Evolutionary conservation across 192 early-diverging fungal species (phyloP), one percentile per base, ranked within the genome.

Genomic region (Piromyces finnis): DNA sequence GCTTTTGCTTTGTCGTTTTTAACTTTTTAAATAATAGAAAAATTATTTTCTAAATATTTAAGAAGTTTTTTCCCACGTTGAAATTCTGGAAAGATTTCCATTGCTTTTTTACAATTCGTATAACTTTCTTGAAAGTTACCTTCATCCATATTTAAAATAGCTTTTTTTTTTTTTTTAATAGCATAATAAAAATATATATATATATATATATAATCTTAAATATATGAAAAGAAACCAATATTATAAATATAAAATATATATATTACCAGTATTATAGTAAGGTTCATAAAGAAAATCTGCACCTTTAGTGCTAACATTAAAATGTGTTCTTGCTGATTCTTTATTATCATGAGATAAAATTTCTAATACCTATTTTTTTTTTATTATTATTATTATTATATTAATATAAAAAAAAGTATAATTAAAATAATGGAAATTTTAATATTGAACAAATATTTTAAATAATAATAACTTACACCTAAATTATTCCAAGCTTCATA

Each of bases 401-500:
- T 39, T 12, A 15, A 39, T 15, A 39, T 15, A 39, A 15, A 15
- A 13, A 39, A 13, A 39, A 12, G 2, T 15, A 39, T 39, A 39
- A 12, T 39, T 15, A 15, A 12, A 9, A 14, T 39, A 14, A 5
- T 39, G 1, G 15, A 39, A 39, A 39, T 14, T 14, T 14, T 14
- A 39, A 39, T 14, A 39, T 39, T 39, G n/a, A n/a, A 39, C 2
- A 39, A 39, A 12, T 7, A 39, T 14, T 39, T 39, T 14, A 14
- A 68, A n/a, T 11, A 68, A 68, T 26, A 9, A 68, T 22, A 27
- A 29, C 13, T 82, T n/a, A 85, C 82, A 0, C 78, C 84, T 51
- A 85, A 79, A 32, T 85, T 85, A 80, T 85, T 85, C 84, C 84
- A 85, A 15, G 81, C 84, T 77, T 84, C 81, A 18, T 32, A 83